Evolutionary conservation across 2,329 filamentous ascomycete genomes (phyloP).

Genomic region (Venturia aucupariae): DNA sequence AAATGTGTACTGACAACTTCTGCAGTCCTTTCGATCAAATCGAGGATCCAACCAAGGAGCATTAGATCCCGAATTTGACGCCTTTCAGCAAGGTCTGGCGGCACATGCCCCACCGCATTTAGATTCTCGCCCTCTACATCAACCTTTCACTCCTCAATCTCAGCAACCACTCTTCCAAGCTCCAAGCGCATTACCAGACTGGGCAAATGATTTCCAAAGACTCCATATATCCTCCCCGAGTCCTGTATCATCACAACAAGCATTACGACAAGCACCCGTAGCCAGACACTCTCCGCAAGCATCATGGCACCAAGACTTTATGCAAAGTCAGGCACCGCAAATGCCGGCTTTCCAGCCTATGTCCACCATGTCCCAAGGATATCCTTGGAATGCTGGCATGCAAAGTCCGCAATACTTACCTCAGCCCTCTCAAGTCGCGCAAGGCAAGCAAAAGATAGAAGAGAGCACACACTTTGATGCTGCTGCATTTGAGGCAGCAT

Average conservation of each 20-base stretch:
- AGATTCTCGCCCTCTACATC: slow-evolving; percentile 23
- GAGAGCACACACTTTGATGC: slow-evolving; percentile 36
- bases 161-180: slow-evolving; percentile 17
- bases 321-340: slow-evolving; percentile 31
- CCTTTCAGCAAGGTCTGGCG: slow-evolving; percentile 50
- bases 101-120: slow-evolving; percentile 29
- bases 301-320: slow-evolving; percentile 56
- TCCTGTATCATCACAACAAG: slow-evolving; percentile 35
- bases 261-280: slow-evolving; percentile 23
- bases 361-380: slow-evolving; percentile 22
- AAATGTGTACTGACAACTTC: background rate
- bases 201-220: slow-evolving; percentile 42
- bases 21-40: slow-evolving; percentile 52
- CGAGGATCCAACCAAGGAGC: slow-evolving; percentile 43
- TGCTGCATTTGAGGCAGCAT: slow-evolving; percentile 46
- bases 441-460: slow-evolving; percentile 25
- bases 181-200: slow-evolving; percentile 30
- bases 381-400: slow-evolving; percentile 20
- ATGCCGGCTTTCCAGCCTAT: slow-evolving; percentile 25
- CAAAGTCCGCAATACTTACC: background rate
- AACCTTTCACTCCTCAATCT: slow-evolving; percentile 20
- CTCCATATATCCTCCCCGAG: slow-evolving; percentile 33
- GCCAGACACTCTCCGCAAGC: slow-evolving; percentile 18
- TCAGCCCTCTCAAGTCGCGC: slow-evolving; percentile 18
- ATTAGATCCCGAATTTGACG: slow-evolving; percentile 59